phyloP scores from a whole-genome alignment of 2,329 filamentous ascomycete genomes.

The Tolypocladium cylindrosporum region DNA sequence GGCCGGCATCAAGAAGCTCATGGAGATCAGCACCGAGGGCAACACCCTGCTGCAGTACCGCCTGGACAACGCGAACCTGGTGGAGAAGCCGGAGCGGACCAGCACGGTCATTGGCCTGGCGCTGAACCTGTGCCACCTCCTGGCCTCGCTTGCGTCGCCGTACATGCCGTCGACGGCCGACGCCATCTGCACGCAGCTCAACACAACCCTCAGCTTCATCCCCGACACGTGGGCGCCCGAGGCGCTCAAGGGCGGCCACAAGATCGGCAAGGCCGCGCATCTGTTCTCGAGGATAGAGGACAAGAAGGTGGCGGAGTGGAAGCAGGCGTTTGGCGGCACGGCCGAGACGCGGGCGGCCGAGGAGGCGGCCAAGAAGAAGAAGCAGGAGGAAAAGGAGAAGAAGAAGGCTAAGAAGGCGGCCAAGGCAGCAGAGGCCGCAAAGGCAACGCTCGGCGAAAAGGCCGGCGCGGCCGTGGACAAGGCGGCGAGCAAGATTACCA shows the following conservation, averaged over 20 bases:
- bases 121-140: slow-evolving; percentile 72
- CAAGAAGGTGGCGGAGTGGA: slow-evolving; percentile 77
- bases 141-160: slow-evolving; percentile 68
- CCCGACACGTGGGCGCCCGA: slow-evolving; percentile 57
- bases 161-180: slow-evolving; percentile 76
- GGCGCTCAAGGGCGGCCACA: slow-evolving; percentile 61
- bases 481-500: background rate
- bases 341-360: slow-evolving; percentile 36
- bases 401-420: slow-evolving; percentile 25
- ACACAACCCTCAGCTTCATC: slow-evolving; percentile 30
- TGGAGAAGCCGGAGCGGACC: slow-evolving; percentile 43
- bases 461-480: background rate
- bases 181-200: slow-evolving; percentile 70
- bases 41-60: slow-evolving; percentile 43
- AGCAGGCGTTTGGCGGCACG: slow-evolving; percentile 58
- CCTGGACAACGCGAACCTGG: slow-evolving; percentile 44
- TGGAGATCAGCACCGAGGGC: slow-evolving; percentile 53
- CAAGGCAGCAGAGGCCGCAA: slow-evolving; percentile 21
- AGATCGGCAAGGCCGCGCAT: slow-evolving; percentile 68
- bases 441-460: slow-evolving; percentile 7
- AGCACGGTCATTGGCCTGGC: slow-evolving; percentile 62
- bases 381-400: slow-evolving; percentile 38
- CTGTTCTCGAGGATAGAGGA: slow-evolving; percentile 77
- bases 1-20: slow-evolving; percentile 51
- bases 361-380: slow-evolving; percentile 38